These are phyloP conservation scores for Ganoderma sp. DNA, from an alignment of 1,284 basidiomycete species.

Conservation along the genomic window DNA sequence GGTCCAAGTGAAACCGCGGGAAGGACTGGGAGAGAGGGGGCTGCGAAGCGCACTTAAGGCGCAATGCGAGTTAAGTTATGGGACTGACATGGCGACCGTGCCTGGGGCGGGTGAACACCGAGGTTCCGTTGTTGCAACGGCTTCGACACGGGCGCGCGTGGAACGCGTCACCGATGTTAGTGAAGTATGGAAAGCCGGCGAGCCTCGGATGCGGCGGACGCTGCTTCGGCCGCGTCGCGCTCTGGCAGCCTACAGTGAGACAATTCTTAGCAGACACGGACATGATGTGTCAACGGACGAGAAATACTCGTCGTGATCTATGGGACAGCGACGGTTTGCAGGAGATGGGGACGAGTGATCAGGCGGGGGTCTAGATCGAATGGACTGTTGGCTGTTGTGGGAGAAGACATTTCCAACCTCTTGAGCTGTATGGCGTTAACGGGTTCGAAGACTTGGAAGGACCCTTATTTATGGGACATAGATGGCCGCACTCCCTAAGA, in stretches of 20 bases:
- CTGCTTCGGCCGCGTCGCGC: neutral
- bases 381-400: neutral
- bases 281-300: neutral
- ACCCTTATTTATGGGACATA: neutral
- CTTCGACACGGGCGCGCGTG: constrained; percentile 6
- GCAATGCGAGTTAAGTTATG: neutral
- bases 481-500: neutral
- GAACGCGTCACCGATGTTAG: constrained; percentile 14
- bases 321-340: no score
- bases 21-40: neutral
- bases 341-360: neutral
- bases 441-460: neutral
- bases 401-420: neutral
- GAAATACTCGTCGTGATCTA: neutral
- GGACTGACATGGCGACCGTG: constrained; percentile 12
- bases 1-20: neutral
- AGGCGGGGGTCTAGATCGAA: neutral
- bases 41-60: neutral
- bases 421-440: neutral
- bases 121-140: neutral
- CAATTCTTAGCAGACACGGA: neutral
- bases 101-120: neutral
- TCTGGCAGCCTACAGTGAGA: neutral
- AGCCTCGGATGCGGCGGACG: neutral
- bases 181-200: constrained; percentile 7